Evolutionary conservation across 2,329 filamentous ascomycete species (phyloP).

Genomic region (Calonectria ilicicola): DNA sequence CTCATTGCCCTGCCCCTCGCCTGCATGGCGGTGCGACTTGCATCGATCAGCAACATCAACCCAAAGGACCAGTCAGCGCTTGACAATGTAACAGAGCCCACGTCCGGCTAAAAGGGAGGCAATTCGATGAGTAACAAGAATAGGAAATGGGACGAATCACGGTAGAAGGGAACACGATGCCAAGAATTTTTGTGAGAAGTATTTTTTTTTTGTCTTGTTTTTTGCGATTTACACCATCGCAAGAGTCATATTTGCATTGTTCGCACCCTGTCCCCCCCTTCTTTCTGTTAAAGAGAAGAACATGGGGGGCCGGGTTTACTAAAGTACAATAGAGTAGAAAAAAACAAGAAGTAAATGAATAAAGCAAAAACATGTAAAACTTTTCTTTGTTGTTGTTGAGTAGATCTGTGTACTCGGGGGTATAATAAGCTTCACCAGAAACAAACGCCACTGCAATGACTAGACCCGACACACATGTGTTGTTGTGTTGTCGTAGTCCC

Average conservation of each 20-base stretch:
- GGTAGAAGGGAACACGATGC: background rate
- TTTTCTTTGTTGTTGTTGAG: conserved; percentile 22
- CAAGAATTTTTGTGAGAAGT: too few relatives aligned
- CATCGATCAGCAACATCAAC: background rate
- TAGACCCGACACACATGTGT: conserved; percentile 31
- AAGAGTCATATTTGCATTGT: background rate
- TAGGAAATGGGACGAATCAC: background rate
- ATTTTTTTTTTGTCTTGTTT: too few relatives aligned
- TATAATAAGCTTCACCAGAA: conserved; percentile 61
- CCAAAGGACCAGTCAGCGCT: background rate
- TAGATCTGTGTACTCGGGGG: conserved; percentile 45
- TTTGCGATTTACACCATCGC: too few relatives aligned
- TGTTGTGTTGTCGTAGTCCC: conserved; percentile 15
- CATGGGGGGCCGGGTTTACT: background rate
- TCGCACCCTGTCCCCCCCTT: background rate
- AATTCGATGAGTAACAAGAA: background rate
- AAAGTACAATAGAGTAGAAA: background rate
- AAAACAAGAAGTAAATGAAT: conserved; percentile 1
- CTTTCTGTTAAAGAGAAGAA: background rate
- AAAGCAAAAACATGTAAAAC: conserved; percentile 7
- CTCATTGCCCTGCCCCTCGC: background rate
- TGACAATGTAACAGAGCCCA: background rate
- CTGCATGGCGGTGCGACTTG: conserved; percentile 6
- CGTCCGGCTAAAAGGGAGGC: background rate
- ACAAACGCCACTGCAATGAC: conserved; percentile 50